These are phyloP conservation scores for Prototheca cutis DNA, from an alignment of 163 green algal genomes.

Conservation along the genomic window DNA sequence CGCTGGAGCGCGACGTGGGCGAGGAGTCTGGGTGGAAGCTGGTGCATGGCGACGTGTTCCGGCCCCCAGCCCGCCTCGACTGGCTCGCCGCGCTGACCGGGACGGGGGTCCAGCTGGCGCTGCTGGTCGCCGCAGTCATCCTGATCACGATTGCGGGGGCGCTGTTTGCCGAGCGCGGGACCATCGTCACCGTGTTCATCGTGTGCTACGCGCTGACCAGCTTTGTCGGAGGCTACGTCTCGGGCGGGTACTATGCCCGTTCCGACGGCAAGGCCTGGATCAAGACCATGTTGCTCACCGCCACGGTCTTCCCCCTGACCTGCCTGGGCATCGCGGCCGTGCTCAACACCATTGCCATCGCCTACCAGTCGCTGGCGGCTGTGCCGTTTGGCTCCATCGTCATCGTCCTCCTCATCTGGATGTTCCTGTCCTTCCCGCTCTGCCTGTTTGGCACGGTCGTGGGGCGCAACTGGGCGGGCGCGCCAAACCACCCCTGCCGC, in stretches of 20 bases:
- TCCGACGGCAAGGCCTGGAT: constrained; percentile 77
- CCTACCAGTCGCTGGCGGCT: constrained; percentile 82
- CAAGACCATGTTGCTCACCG: constrained; percentile 63
- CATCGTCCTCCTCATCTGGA: constrained; percentile 85
- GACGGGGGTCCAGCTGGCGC: constrained; percentile 76
- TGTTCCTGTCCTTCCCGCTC: constrained; percentile 88
- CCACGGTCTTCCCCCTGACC: constrained; percentile 53
- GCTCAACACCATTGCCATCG: constrained; percentile 93
- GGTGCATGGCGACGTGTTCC: constrained; percentile 95
- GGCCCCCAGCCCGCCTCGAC: constrained; percentile 59
- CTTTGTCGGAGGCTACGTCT: constrained; percentile 78
- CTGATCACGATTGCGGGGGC: constrained; percentile 74
- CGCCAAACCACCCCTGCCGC: constrained; percentile 62
- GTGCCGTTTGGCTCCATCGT: constrained; percentile 89
- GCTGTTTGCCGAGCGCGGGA: constrained; percentile 60
- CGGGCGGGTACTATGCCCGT: constrained; percentile 74
- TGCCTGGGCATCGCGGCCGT: constrained; percentile 79
- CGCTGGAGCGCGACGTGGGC: constrained; percentile 77
- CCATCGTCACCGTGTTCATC: constrained; percentile 88
- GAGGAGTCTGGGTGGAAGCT: constrained; percentile 98
- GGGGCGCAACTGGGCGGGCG: constrained; percentile 76
- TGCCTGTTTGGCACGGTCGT: constrained; percentile 82
- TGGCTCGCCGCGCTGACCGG: constrained; percentile 74
- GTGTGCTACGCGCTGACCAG: constrained; percentile 86
- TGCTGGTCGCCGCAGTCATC: constrained; percentile 74